Evolutionary conservation across 2,329 filamentous ascomycete genomes (phyloP).

Genomic region (Verticillium longisporum): DNA sequence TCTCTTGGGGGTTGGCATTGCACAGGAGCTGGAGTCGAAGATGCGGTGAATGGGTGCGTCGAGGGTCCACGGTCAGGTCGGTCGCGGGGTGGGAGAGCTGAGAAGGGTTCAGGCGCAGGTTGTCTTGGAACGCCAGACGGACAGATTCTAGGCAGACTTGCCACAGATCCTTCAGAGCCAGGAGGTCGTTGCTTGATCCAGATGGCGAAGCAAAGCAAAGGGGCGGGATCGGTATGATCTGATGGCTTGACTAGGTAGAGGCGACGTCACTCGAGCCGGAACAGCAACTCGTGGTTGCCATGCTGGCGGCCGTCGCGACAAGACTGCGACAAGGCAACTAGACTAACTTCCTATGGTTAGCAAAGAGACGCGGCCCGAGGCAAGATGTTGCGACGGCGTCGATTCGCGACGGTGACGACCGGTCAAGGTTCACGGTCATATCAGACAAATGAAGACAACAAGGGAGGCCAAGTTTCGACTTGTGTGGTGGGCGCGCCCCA

Average conservation of each 20-base stretch:
- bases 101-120: background rate
- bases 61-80: background rate
- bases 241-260: background rate
- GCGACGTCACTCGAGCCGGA: background rate
- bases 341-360: background rate
- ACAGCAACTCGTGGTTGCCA: background rate
- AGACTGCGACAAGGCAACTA: background rate
- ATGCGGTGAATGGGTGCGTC: background rate
- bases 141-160: background rate
- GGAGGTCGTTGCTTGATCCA: no score
- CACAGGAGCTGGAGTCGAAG: background rate
- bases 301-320: background rate
- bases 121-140: slow-evolving; percentile 2
- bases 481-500: background rate
- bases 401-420: background rate
- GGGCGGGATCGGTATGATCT: background rate
- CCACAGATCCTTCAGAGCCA: background rate
- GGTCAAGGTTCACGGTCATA: background rate
- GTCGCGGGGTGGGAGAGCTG: background rate
- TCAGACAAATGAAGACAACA: background rate
- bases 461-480: background rate
- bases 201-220: background rate
- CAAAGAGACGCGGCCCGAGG: background rate
- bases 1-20: background rate
- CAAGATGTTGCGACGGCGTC: background rate